Base-by-base conservation (phyloP, 202 grass and related monocot genomes). In the Eragrostis tef region DNA sequence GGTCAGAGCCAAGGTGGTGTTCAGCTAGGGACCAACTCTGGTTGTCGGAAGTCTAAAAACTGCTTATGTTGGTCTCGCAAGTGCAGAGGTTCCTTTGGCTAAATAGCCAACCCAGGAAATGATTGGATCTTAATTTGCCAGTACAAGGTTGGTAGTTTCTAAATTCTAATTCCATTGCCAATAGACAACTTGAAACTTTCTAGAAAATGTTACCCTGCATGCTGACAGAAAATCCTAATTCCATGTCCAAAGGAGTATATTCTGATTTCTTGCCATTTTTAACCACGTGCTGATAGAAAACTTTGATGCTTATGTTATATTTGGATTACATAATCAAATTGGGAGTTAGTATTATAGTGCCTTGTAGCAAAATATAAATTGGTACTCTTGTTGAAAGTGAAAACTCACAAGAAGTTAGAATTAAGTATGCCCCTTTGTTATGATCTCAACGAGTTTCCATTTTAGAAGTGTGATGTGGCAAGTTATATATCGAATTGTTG, bases 61-160 rank as follows among this genome's bases (percentile, higher is more conserved):
- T 96, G 93, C 70, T 79, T 91, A 44, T 93, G 93, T 50, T 71
- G 79, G 68, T 90, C 90, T 46, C 75, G 36, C 12, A 91, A 97
- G 54, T 97, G 90, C 73, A 93, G 84, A 84, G 90, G 90, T 69
- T 89, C 78, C 61, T 93, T 97, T 85, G 83, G 88, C 48, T 93
- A 87, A 67, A 70, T 29, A 70, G 60, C 11, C 42, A 76, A 21
- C 2, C 63, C 42, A 53, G 20, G 25, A 42, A 75, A 70, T 22
- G 45, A 61, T n/a, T 81, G 43, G 20, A 50, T 24, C 77, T 61
- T 61, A 49, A 51, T 81, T 41, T 81, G 42, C 11, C 15, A 42
- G 53, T 73, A 49, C 52, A 74, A 75, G 85, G 85, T 87, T 43
- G 68, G 85, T 63, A 22, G 76, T 81, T 70, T 81, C 29, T 63